Base-by-base conservation (phyloP, 768 basidiomycete genomes). In the Leccinum uliginosum region DNA sequence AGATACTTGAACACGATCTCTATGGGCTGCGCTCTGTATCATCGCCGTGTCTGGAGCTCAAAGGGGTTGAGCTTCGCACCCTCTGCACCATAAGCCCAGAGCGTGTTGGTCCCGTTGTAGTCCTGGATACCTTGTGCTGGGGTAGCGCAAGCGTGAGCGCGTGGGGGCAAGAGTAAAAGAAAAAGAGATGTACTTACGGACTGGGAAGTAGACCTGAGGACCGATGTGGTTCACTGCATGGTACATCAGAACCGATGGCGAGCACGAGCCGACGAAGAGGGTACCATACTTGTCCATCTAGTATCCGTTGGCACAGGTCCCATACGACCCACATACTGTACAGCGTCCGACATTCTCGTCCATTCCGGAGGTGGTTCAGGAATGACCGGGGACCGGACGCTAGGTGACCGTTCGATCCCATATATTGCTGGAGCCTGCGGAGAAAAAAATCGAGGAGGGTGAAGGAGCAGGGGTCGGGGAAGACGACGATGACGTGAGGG, bases 111-210 rank as follows among this genome's bases (percentile, higher is more conserved):
- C 19, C 80, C 79, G 19, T 75, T 71, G 55, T 81, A 80, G 49
- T 81, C 75, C 44, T 81, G 55, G 54, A 81, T 79, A 24, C 80
- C 80, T 71, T 81, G 76, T 4, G 80, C 79, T 78, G 53, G 12
- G n/a, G 3, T 19, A 30, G 11, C 32, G 17, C 6, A n/a, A 8
- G 38, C 71, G 21, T 61, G 15, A 66, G 54, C 23, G 34, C 15
- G 32, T 12, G 40, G 21, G 10, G 5, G 17, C 17, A 40, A n/a
- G 24, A 7, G 6, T 1, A 9, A 35, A 30, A 43, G 32, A 8
- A 30, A 50, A 12, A 45, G 15, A 21, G 7, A 3, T 17, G 21
- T 24, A 64, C 66, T 45, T 60, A 68, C 67, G 67, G 40, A 67
- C 64, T 46, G 66, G 64, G 54, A 67, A 67, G 24, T 58, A 60